Base-by-base conservation (phyloP, 2,329 filamentous ascomycete species). In the Arachnopeziza araneosa region DNA sequence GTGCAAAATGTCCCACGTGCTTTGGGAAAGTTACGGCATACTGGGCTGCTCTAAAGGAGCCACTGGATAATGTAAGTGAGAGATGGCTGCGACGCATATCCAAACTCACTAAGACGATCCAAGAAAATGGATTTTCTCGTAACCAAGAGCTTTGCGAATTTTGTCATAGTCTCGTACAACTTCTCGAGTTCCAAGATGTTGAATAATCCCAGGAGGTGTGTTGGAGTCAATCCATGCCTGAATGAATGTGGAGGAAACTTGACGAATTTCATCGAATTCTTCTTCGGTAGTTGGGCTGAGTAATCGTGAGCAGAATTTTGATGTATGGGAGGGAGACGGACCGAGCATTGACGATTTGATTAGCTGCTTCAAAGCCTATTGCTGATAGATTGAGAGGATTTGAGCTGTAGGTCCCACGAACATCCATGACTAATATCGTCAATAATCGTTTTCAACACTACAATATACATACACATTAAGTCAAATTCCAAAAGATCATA, bases 371-470 rank as follows among this genome's bases (percentile, higher is more conserved):
- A 19, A 60, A 17, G 4, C 36, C 36, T 44, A 12, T 12, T 44
- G 36, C 17, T n/a, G 61, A 63, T 3, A 63, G 55, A 53, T 63
- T 61, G 6, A 63, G 48, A 24, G 51, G 56, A 36, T 64, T 64
- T 14, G 62, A 64, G 44, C 59, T 64, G 53, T 48, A 62, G 4
- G 62, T 64, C 8, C 59, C 60, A n/a, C 62, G 55, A 7, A 64
- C 32, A 52, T 64, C 62, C 49, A 64, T 51, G 14, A 64, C 60
- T 60, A 50, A 32, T 21, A 22, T 23, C 19, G 4, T 55, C 19
- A 58, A 52, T 19, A 19, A 44, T 19, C 17, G 17, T 44, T 44
- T 44, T 19, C 36, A 17, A 3, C 4, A 12, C 6, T 14, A 12
- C 10, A 14, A 4, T 8, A 14, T 17, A 56, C 21, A 30, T 19